Evolutionary conservation across 805 yeast genomes (phyloP).

Genomic region (Yamadazyma phyllophila): DNA sequence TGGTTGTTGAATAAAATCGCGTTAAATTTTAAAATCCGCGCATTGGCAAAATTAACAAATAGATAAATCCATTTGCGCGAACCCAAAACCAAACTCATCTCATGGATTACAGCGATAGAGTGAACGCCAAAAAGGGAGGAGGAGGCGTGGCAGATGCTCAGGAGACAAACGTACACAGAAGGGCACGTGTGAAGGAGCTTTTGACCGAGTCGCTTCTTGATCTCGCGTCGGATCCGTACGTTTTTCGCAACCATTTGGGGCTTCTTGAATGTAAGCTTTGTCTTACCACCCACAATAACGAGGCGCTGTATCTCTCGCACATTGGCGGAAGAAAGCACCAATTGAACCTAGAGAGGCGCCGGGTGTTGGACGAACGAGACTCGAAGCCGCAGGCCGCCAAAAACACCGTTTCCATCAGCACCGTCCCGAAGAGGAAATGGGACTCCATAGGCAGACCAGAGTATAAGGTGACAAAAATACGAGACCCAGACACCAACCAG

Average conservation of each 20-base stretch:
- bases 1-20: slow-evolving; percentile 11
- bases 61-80: neutral
- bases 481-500: slow-evolving; percentile 56
- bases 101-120: slow-evolving; percentile 89
- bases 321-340: slow-evolving; percentile 83
- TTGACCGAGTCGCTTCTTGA: slow-evolving; percentile 49
- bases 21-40: neutral
- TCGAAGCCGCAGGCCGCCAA: slow-evolving; percentile 19
- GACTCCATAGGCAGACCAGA: slow-evolving; percentile 72
- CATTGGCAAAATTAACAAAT: no score
- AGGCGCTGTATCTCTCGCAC: slow-evolving; percentile 80
- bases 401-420: slow-evolving; percentile 31
- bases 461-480: slow-evolving; percentile 62
- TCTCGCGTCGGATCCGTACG: slow-evolving; percentile 74
- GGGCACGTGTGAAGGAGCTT: slow-evolving; percentile 65
- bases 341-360: slow-evolving; percentile 62
- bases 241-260: slow-evolving; percentile 80
- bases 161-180: slow-evolving; percentile 66
- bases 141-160: slow-evolving; percentile 83
- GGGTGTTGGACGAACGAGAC: slow-evolving; percentile 33
- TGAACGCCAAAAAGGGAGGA: slow-evolving; percentile 85
- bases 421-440: slow-evolving; percentile 46
- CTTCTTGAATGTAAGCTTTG: slow-evolving; percentile 82
- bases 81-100: neutral
- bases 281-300: slow-evolving; percentile 75